Evolutionary conservation across 2,329 filamentous ascomycete genomes (phyloP).

Genomic region (Pseudocercospora cruenta): DNA sequence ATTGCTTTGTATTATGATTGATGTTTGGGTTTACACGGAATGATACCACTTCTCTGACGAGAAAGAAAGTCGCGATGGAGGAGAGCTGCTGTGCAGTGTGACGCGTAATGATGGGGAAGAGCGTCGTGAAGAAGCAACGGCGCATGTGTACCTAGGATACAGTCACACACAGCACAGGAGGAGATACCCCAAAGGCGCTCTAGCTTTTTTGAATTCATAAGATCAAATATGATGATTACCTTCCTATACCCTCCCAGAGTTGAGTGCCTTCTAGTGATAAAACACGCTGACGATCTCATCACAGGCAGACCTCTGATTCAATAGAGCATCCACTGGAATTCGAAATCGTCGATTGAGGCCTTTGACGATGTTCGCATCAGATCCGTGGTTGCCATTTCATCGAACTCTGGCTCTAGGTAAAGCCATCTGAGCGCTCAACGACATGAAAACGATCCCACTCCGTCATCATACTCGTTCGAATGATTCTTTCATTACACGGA

Average conservation of each 20-base stretch:
- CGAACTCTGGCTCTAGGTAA: no score
- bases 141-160: conserved; percentile 5
- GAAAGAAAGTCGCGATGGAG: conserved; percentile 2
- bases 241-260: not conserved
- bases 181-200: conserved; percentile 1
- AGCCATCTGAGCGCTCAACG: no score
- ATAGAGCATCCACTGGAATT: no score
- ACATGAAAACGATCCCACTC: no score
- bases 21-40: not conserved
- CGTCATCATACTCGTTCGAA: no score
- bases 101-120: conserved; percentile 1
- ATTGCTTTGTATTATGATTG: conserved; percentile 8
- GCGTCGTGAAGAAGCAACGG: not conserved
- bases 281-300: no score
- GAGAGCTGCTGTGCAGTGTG: conserved; percentile 3
- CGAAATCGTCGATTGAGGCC: no score
- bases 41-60: conserved; percentile 9
- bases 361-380: no score
- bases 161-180: conserved; percentile 9
- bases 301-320: no score
- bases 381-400: no score
- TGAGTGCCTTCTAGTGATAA: no score
- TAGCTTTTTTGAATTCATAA: conserved; percentile 1
- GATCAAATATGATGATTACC: not conserved
- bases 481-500: no score